These are phyloP conservation scores for Gossypium arboreum DNA, from an alignment of 345 rosid genomes.

Conservation along the genomic window DNA sequence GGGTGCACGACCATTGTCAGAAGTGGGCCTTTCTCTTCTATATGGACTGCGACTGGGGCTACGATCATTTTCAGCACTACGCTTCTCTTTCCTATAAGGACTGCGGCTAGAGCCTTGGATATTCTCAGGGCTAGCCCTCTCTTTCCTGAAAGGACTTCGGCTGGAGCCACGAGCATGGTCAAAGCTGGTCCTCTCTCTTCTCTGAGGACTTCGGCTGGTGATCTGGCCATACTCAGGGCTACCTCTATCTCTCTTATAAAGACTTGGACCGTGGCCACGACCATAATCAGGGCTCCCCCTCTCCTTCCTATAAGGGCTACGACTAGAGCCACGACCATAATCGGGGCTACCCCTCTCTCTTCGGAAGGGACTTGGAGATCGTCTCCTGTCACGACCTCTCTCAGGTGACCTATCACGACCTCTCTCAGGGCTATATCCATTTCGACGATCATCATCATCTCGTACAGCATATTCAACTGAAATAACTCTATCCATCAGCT, in stretches of 20 bases:
- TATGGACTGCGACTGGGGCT: slow-evolving; percentile 35
- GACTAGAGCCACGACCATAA: slow-evolving; percentile 80
- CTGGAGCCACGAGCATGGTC: slow-evolving; percentile 45
- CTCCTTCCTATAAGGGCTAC: slow-evolving; percentile 47
- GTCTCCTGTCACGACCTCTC: slow-evolving; percentile 53
- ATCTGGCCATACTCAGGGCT: slow-evolving; percentile 59
- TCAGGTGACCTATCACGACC: slow-evolving; percentile 72
- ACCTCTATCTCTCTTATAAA: slow-evolving; percentile 48
- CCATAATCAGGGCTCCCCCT: slow-evolving; percentile 83
- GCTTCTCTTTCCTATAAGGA: slow-evolving; percentile 31
- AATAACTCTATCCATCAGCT: slow-evolving; percentile 80
- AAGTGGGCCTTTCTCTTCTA: slow-evolving; percentile 31
- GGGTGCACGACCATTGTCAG: slow-evolving; percentile 38
- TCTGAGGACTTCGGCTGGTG: slow-evolving; percentile 54
- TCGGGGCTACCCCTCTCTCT: slow-evolving; percentile 94
- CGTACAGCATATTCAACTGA: slow-evolving; percentile 91
- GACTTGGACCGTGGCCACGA: slow-evolving; percentile 54
- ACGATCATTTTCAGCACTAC: slow-evolving; percentile 36
- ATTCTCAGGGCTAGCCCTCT: slow-evolving; percentile 39
- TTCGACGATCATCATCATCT: slow-evolving; percentile 75
- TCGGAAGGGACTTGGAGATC: slow-evolving; percentile 76
- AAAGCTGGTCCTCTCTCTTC: slow-evolving; percentile 47
- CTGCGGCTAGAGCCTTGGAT: slow-evolving; percentile 26
- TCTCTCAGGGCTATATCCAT: slow-evolving; percentile 71
- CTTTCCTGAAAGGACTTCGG: slow-evolving; percentile 50